These are phyloP conservation scores for Ocimum tenuiflorum DNA, from an alignment of 257 asterid genomes.

Conservation along the genomic window DNA sequence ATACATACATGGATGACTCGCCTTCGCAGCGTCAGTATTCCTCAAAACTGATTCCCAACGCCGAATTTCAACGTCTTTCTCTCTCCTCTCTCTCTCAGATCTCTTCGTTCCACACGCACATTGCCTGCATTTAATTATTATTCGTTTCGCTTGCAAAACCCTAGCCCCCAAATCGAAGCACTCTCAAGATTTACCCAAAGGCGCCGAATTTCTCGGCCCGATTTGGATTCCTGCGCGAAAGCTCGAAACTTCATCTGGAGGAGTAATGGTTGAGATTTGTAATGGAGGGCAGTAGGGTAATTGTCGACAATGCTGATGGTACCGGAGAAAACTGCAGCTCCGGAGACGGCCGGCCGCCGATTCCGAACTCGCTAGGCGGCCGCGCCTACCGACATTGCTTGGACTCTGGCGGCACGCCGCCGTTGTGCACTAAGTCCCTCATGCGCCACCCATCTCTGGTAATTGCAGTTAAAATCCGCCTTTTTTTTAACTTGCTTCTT, in stretches of 20 bases:
- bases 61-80: not conserved
- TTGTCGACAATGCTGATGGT: slow-evolving; percentile 35
- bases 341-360: slow-evolving; percentile 44
- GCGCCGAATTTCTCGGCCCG: slow-evolving; percentile 9
- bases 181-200: not conserved
- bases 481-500: not conserved
- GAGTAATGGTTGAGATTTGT: slow-evolving; percentile 57
- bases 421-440: slow-evolving; percentile 40
- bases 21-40: slow-evolving; percentile 14
- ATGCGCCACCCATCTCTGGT: slow-evolving; percentile 73
- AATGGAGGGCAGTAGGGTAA: slow-evolving; percentile 75
- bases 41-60: slow-evolving; percentile 10
- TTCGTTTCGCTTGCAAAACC: slow-evolving; percentile 26
- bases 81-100: slow-evolving; percentile 10
- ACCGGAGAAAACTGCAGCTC: slow-evolving; percentile 41
- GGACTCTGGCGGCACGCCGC: slow-evolving; percentile 32
- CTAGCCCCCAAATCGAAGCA: slow-evolving; percentile 33
- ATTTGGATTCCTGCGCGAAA: not conserved
- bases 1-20: not conserved
- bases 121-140: slow-evolving; percentile 15
- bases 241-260: slow-evolving; percentile 14
- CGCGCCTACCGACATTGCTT: slow-evolving; percentile 36
- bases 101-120: not conserved
- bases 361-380: slow-evolving; percentile 42
- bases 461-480: not conserved